A percentile compares a stretch with the other conserved stretches of the same genome.
These are phyloP conservation scores for Emiliania huxleyi DNA, from an alignment of 78 protist species.

Conservation along the genomic window DNA sequence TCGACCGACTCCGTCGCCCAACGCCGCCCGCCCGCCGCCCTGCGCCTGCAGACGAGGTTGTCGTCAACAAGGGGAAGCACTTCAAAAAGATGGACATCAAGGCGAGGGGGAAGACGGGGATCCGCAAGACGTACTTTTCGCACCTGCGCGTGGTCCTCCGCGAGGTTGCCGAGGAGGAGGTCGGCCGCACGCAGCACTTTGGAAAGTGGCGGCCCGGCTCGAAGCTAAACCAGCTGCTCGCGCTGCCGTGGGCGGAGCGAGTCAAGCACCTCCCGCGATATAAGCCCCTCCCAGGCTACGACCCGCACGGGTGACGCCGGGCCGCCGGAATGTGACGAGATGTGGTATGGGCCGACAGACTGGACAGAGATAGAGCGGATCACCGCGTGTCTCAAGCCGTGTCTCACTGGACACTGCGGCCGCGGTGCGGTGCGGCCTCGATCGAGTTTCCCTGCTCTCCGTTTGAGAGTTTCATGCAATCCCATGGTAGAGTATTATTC, in stretches of 20 bases:
- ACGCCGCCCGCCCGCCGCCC: background rate
- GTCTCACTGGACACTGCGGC: no score
- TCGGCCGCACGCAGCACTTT: background rate
- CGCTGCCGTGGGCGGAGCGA: background rate
- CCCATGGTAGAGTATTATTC: no score
- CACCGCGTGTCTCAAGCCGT: no score
- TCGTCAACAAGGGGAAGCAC: background rate
- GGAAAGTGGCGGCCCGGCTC: background rate
- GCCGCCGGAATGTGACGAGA: no score
- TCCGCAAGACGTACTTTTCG: background rate
- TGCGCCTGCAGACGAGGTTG: background rate
- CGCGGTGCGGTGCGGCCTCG: no score
- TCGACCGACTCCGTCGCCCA: background rate
- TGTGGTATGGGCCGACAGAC: no score
- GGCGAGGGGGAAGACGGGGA: background rate
- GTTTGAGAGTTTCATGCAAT: no score
- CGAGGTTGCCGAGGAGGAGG: background rate
- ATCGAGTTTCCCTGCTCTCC: no score
- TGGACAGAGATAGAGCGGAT: no score
- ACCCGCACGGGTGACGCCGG: background rate
- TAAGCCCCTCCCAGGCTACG: background rate
- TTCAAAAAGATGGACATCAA: background rate
- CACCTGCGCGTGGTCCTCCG: background rate
- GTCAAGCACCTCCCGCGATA: background rate
- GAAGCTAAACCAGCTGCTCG: background rate